Evolutionary conservation across 1,139 yeast species (phyloP).

Genomic region (Tardiomyces blankii): DNA sequence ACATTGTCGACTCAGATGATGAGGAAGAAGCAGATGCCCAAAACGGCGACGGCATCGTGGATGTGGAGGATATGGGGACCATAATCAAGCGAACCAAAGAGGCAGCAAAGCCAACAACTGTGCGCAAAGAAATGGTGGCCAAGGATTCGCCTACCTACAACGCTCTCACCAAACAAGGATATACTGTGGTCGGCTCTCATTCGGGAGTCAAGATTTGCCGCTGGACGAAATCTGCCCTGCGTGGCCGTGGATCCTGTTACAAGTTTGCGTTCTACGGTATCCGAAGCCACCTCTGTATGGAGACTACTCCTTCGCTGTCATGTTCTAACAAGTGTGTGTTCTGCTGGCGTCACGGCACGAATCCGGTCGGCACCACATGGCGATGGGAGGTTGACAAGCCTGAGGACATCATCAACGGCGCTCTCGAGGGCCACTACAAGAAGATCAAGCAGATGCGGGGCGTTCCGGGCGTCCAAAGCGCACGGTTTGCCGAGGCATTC

Average conservation of each 20-base stretch:
- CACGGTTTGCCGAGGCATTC: slow-evolving; percentile 84
- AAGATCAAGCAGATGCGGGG: slow-evolving; percentile 93
- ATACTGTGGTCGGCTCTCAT: slow-evolving; percentile 86
- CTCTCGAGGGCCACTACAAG: slow-evolving; percentile 77
- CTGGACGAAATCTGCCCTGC: slow-evolving; percentile 90
- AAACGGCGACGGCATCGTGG: slow-evolving; percentile 40
- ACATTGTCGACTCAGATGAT: slow-evolving; percentile 35
- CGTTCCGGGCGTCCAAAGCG: slow-evolving; percentile 88
- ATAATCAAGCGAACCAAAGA: slow-evolving; percentile 33
- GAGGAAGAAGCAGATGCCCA: slow-evolving; percentile 34
- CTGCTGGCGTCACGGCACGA: slow-evolving; percentile 97
- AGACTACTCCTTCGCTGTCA: slow-evolving; percentile 85
- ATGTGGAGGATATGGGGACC: slow-evolving; percentile 78
- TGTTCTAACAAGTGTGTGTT: slow-evolving; percentile 94
- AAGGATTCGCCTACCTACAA: slow-evolving; percentile 82
- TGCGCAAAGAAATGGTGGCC: slow-evolving; percentile 78
- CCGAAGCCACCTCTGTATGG: slow-evolving; percentile 88
- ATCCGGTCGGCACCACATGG: slow-evolving; percentile 95
- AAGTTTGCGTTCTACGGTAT: slow-evolving; percentile 89
- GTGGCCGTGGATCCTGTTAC: slow-evolving; percentile 93
- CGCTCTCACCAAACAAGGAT: slow-evolving; percentile 85
- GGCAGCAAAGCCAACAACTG: slow-evolving; percentile 16
- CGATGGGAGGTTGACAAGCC: slow-evolving; percentile 94
- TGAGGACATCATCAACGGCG: slow-evolving; percentile 72
- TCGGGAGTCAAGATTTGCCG: slow-evolving; percentile 93